Conservation (phyloP, 2,329 filamentous ascomycete genomes). For the Stagonosporopsis chrysanthemi region DNA sequence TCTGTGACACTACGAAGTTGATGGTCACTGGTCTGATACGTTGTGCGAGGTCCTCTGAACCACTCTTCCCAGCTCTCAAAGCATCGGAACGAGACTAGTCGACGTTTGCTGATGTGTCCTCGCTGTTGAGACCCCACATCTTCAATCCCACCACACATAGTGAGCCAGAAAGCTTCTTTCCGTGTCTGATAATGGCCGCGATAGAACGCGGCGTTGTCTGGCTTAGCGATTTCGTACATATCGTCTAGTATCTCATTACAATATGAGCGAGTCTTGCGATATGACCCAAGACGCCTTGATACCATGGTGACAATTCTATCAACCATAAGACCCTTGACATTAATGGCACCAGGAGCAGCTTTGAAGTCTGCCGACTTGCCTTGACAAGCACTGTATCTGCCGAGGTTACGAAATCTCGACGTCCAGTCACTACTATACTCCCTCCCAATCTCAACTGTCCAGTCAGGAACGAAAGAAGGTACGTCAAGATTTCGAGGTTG, state of each 20-base stretch:
- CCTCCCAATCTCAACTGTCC: constrained; percentile 8
- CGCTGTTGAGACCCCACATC: neutral
- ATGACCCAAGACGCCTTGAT: constrained; percentile 3
- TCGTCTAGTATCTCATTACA: constrained; percentile 8
- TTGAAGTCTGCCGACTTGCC: neutral
- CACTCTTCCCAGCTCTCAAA: constrained; percentile 10
- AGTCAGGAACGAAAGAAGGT: constrained; percentile 7
- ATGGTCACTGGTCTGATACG: neutral
- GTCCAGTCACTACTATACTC: constrained; percentile 14
- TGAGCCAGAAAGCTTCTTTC: constrained; percentile 16
- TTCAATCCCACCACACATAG: constrained; percentile 7
- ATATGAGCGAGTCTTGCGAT: constrained; percentile 5
- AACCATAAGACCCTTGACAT: neutral
- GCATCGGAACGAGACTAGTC: neutral
- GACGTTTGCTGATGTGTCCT: neutral
- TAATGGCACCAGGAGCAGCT: neutral
- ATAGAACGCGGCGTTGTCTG: neutral
- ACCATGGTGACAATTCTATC: neutral
- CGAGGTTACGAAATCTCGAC: neutral
- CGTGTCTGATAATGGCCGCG: constrained; percentile 1
- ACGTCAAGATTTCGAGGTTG: constrained; percentile 5
- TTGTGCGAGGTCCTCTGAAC: constrained; percentile 9
- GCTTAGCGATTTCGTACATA: constrained; percentile 2
- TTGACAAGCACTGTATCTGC: constrained; percentile 4
- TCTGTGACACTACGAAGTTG: constrained; percentile 6